phyloP scores from a whole-genome alignment of 306 rosid genomes.

The Betula pendula region DNA sequence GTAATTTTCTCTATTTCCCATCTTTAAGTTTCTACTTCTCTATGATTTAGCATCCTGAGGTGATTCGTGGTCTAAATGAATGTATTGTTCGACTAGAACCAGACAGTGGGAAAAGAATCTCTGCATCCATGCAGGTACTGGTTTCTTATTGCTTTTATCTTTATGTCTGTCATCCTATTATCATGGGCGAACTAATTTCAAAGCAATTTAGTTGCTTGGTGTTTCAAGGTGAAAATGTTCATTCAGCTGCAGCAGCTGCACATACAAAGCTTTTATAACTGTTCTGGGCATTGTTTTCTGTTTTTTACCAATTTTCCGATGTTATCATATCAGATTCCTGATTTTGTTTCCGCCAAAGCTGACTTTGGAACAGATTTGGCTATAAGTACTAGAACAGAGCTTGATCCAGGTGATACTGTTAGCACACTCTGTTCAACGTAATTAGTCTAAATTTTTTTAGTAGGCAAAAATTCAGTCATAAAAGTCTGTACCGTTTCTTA shows the following conservation, averaged over 20 bases:
- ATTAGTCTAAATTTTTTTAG: background rate
- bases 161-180: background rate
- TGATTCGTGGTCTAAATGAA: conserved; percentile 44
- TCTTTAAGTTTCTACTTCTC: conserved; percentile 2
- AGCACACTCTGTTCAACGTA: background rate
- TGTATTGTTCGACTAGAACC: conserved; percentile 46
- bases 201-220: conserved; percentile 6
- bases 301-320: background rate
- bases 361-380: conserved; percentile 97
- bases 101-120: conserved; percentile 41
- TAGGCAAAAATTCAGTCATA: conserved; percentile 7
- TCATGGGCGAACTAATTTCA: background rate
- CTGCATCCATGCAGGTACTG: conserved; percentile 64
- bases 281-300: background rate
- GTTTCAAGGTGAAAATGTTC: background rate
- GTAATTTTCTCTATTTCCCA: conserved; percentile 20
- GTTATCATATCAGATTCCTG: conserved; percentile 54
- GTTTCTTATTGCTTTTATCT: conserved; percentile 1
- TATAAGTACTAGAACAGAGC: conserved; percentile 83
- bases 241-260: background rate
- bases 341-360: conserved; percentile 75
- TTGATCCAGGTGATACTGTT: conserved; percentile 68
- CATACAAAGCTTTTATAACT: background rate
- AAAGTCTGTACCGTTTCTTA: conserved; percentile 13
- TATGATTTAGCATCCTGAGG: conserved; percentile 39